Percentiles rank a stretch among this genome's conserved stretches.
Evolutionary conservation across 2,329 filamentous ascomycete species (phyloP).

Genomic region (Tricladium varicosporioides): DNA sequence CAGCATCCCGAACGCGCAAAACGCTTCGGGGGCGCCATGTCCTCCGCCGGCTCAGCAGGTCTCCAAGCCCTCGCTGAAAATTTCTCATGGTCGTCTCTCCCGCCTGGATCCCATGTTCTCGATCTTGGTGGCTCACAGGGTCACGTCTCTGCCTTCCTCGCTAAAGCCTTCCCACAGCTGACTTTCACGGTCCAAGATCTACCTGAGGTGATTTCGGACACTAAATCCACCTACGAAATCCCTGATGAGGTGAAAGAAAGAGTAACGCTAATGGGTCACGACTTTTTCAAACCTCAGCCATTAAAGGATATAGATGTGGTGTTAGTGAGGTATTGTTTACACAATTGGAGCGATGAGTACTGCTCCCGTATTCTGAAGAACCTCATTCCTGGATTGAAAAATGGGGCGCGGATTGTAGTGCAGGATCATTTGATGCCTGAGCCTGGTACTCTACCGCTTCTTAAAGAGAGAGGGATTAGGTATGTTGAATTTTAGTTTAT

Average conservation of each 20-base stretch:
- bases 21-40: constrained; percentile 52
- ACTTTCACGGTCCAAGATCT: constrained; percentile 28
- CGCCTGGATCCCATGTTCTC: not conserved
- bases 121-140: constrained; percentile 29
- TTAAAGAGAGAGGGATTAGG: constrained; percentile 11
- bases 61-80: constrained; percentile 9
- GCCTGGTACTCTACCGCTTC: constrained; percentile 4
- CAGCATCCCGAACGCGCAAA: constrained; percentile 41
- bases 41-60: not conserved
- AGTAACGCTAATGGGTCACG: constrained; percentile 37
- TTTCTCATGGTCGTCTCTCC: constrained; percentile 9
- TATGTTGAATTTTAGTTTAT: not conserved
- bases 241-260: constrained; percentile 18
- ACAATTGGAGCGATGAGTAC: constrained; percentile 47
- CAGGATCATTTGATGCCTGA: constrained; percentile 15
- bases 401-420: constrained; percentile 39
- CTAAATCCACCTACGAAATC: constrained; percentile 4
- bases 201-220: constrained; percentile 28
- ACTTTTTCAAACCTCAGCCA: constrained; percentile 44
- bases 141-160: constrained; percentile 23
- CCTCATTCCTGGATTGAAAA: constrained; percentile 41
- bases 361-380: constrained; percentile 36
- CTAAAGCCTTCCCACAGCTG: constrained; percentile 19
- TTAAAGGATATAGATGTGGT: constrained; percentile 41
- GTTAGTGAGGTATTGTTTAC: constrained; percentile 45